These are phyloP conservation scores for Penicillium dipodomyicola DNA, from an alignment of 495 filamentous ascomycete species.

Conservation along the genomic window DNA sequence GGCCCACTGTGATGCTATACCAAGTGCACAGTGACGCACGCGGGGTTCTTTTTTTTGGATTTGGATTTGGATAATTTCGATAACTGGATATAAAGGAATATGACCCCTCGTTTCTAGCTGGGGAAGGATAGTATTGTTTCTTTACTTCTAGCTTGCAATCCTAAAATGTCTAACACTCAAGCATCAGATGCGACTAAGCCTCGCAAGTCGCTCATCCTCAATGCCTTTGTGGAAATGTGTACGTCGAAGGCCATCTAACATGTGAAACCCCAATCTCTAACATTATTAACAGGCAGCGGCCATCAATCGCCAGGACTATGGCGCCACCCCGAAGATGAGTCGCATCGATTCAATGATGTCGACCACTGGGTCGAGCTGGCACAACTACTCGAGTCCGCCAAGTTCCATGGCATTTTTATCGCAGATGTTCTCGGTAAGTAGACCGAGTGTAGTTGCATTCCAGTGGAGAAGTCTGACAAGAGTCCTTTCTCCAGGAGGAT, in stretches of 20 bases:
- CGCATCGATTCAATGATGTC: slow-evolving; percentile 53
- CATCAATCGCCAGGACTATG: slow-evolving; percentile 55
- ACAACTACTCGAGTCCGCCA: slow-evolving; percentile 46
- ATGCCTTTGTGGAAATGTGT: slow-evolving; percentile 60
- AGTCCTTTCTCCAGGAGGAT: slow-evolving; percentile 40
- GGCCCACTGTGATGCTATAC: slow-evolving; percentile 45
- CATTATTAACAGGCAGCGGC: slow-evolving; percentile 38
- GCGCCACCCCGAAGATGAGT: slow-evolving; percentile 53
- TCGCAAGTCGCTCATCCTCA: slow-evolving; percentile 54
- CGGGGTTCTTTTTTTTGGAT: slow-evolving; percentile 13
- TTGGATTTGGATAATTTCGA: neutral
- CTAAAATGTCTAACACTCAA: neutral
- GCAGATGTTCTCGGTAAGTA: slow-evolving; percentile 49
- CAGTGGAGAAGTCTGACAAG: neutral
- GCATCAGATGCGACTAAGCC: slow-evolving; percentile 14
- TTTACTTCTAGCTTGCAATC: too few species aligned
- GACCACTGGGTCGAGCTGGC: slow-evolving; percentile 52
- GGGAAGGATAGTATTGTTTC: too few species aligned
- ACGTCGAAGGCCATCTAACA: slow-evolving; percentile 10
- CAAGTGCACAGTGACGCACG: slow-evolving; percentile 13
- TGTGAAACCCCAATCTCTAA: neutral
- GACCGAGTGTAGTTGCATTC: neutral
- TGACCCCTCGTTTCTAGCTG: neutral
- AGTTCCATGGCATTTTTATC: slow-evolving; percentile 59
- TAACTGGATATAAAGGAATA: slow-evolving; percentile 8